Conservation (phyloP, 2,329 filamentous ascomycete genomes). For the Corinectria fuckeliana region DNA sequence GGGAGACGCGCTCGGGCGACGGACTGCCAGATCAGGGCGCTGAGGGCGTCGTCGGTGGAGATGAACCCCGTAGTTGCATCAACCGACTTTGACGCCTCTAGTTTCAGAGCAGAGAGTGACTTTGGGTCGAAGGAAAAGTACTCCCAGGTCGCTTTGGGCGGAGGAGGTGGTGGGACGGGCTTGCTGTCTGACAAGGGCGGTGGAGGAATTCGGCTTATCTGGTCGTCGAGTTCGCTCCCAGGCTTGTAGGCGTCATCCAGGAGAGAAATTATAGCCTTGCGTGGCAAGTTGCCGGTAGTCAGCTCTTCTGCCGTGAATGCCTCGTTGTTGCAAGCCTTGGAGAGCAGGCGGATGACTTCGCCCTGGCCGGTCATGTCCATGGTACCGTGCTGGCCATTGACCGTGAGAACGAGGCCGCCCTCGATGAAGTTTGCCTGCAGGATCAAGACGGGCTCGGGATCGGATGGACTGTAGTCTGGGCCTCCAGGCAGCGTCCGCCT, state of each 20-base stretch:
- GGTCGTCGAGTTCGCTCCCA: conserved; percentile 44
- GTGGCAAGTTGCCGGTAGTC: conserved; percentile 48
- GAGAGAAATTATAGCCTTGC: conserved; percentile 47
- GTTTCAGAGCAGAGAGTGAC: conserved; percentile 51
- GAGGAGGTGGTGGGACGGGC: conserved; percentile 1
- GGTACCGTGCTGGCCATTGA: conserved; percentile 54
- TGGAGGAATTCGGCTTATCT: conserved; percentile 40
- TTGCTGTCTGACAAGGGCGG: not conserved
- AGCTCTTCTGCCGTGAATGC: conserved; percentile 55
- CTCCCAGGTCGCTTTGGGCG: conserved; percentile 47
- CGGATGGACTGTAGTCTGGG: conserved; percentile 29
- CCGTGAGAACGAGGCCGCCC: conserved; percentile 57
- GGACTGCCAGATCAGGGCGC: conserved; percentile 57
- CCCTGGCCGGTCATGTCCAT: conserved; percentile 60
- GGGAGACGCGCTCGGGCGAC: conserved; percentile 49
- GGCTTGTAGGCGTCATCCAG: conserved; percentile 46
- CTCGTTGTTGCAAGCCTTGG: conserved; percentile 55
- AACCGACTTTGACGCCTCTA: conserved; percentile 37
- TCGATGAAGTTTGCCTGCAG: conserved; percentile 56
- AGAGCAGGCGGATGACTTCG: conserved; percentile 53
- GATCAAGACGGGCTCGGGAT: conserved; percentile 49
- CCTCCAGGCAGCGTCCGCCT: conserved; percentile 46
- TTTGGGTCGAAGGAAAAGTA: conserved; percentile 52
- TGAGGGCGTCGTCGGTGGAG: conserved; percentile 61
- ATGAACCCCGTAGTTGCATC: conserved; percentile 42